Evolutionary conservation across 2,329 filamentous ascomycete genomes (phyloP).

Genomic region (Endothia cerciana): DNA sequence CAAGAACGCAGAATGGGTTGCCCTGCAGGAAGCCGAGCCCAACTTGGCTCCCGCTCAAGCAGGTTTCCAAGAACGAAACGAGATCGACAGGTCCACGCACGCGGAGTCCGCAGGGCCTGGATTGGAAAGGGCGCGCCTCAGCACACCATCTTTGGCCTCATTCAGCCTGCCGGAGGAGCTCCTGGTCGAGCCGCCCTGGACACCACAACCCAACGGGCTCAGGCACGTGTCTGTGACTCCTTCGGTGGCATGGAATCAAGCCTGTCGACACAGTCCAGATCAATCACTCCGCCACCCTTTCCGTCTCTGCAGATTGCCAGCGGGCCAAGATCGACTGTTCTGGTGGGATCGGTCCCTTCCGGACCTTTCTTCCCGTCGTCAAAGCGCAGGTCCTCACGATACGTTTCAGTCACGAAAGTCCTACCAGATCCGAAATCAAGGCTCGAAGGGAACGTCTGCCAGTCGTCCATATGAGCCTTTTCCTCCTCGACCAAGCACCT

Average conservation of each 20-base stretch:
- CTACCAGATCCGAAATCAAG: background rate
- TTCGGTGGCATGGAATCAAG: too few relatives aligned
- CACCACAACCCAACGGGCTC: too few relatives aligned
- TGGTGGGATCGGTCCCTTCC: background rate
- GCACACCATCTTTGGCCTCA: conserved; percentile 1
- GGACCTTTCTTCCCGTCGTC: too few relatives aligned
- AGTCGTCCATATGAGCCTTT: too few relatives aligned
- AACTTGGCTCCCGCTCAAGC: background rate
- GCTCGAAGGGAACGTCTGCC: background rate
- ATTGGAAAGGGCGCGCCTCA: background rate
- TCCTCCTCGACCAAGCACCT: background rate
- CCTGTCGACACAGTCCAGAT: too few relatives aligned
- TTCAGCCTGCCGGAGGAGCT: background rate
- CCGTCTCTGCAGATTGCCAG: too few relatives aligned
- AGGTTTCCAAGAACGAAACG: background rate
- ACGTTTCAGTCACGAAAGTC: background rate
- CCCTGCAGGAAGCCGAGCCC: background rate
- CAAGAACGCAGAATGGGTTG: background rate
- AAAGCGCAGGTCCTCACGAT: too few relatives aligned
- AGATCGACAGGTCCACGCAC: background rate
- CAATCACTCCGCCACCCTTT: too few relatives aligned
- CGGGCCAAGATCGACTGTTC: background rate
- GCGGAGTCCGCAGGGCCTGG: background rate
- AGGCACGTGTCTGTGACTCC: background rate
- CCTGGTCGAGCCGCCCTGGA: background rate